Base-by-base conservation (phyloP, 805 yeast genomes). In the Suhomyces sp. region DNA sequence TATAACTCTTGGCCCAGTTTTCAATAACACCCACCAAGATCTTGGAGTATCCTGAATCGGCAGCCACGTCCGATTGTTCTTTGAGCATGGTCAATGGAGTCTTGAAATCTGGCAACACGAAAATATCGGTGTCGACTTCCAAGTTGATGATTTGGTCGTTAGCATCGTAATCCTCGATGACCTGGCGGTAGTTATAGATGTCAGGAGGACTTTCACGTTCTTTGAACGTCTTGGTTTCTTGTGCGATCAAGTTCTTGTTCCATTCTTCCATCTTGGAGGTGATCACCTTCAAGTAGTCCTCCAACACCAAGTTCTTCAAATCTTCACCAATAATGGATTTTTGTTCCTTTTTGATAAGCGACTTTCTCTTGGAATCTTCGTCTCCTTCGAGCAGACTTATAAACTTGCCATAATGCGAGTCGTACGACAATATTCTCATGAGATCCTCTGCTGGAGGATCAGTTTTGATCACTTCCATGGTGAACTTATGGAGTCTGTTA, bases 51-150 rank as follows among this genome's bases (percentile, higher is more conserved):
- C 90, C 89, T 3, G 93, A 84, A 31, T 87, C 92, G 0, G 91
- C 88, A 0, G 96, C 94, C 6, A 88, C 92, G 56, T 88, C 96
- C 13, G 90, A 86, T 67, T 91, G 96, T 64, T 90, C 96, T n/a
- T 86, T 85, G 53, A 90, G 82, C 86, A 90, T 87, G 56, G 88
- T 83, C 66, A 88, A 85, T 27, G 91, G 85, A 4, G 87, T 85
- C 55, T 84, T 86, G 50, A 90, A 87, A 51, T 90, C 94, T 51
- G 90, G 90, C 51, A 90, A 71, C 24, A 86, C 90, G 48, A 77
- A 77, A 2, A 73, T 76, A 13, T 81, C 73, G 12, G 83, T 81
- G 53, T 67, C 72, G 29, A 71, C 65, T 24, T 70, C 76, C 26
- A 67, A 50, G 48, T 58, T 60, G 7, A 73, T 55, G 5, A 68